Percentiles rank a stretch among this genome's conserved stretches.
Evolutionary conservation across 176 grass and related monocot species (phyloP).

Genomic region (Puccinellia tenuiflora): DNA sequence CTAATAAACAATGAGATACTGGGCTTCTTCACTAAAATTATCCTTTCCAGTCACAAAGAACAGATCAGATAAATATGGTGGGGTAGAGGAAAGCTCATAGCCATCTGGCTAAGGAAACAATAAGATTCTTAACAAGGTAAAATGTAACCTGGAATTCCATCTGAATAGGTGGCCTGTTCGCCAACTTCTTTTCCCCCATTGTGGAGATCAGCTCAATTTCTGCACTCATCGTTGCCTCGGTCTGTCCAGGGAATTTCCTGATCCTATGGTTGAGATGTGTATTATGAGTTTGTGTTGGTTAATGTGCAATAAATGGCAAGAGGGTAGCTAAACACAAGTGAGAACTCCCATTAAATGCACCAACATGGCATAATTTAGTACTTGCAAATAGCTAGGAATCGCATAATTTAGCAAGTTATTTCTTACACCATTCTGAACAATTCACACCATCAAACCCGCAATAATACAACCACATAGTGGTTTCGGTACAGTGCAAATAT

Average conservation of each 20-base stretch:
- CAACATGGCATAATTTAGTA: neutral
- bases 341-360: neutral
- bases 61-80: neutral
- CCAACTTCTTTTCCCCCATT: slow-evolving; percentile 97
- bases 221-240: slow-evolving; percentile 97
- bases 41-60: slow-evolving; percentile 2
- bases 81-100: neutral
- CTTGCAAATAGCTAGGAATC: neutral
- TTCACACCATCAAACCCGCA: neutral
- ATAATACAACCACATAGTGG: neutral
- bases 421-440: neutral
- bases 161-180: slow-evolving; percentile 91
- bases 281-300: slow-evolving; percentile 15
- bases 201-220: slow-evolving; percentile 98
- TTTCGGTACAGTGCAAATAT: neutral
- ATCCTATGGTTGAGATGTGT: slow-evolving; percentile 60
- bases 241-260: slow-evolving; percentile 98
- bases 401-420: neutral
- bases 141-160: slow-evolving; percentile 97
- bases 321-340: neutral
- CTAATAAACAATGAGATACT: slow-evolving; percentile 1
- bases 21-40: neutral
- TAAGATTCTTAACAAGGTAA: neutral
- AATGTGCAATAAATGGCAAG: slow-evolving; percentile 6
- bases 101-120: neutral